phyloP scores from a whole-genome alignment of 108 stramenopile species.

The Hondaea fermentalgiana region DNA sequence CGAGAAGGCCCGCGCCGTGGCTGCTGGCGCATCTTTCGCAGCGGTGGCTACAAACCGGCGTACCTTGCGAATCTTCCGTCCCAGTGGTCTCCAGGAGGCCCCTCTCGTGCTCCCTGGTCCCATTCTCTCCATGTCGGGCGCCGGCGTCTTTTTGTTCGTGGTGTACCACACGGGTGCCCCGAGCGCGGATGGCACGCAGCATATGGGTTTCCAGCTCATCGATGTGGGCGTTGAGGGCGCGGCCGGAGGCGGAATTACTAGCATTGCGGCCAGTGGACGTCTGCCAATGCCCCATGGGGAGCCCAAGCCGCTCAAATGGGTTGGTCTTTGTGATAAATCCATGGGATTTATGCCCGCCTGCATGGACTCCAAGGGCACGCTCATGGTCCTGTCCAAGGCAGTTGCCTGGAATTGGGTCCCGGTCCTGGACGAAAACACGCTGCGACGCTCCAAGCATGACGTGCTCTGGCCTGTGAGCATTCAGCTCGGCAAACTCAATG shows the following conservation, averaged over 20 bases:
- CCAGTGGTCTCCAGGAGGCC: constrained; percentile 5
- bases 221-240: background rate
- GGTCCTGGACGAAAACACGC: background rate
- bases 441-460: background rate
- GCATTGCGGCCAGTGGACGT: background rate
- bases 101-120: background rate
- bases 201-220: background rate
- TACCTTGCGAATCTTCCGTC: background rate
- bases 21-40: background rate
- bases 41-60: constrained; percentile 8
- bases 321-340: background rate
- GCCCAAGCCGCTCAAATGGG: background rate
- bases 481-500: background rate
- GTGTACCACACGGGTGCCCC: background rate
- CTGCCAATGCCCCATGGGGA: background rate
- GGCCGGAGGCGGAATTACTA: background rate
- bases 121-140: background rate
- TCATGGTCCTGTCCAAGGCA: background rate
- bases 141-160: background rate
- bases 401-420: constrained; percentile 4
- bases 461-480: constrained; percentile 9
- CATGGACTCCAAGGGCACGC: background rate
- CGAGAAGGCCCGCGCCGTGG: background rate
- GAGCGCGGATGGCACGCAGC: background rate
- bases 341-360: background rate